Conservation (phyloP, 2,329 filamentous ascomycete genomes). For the Clonostachys rosea region DNA sequence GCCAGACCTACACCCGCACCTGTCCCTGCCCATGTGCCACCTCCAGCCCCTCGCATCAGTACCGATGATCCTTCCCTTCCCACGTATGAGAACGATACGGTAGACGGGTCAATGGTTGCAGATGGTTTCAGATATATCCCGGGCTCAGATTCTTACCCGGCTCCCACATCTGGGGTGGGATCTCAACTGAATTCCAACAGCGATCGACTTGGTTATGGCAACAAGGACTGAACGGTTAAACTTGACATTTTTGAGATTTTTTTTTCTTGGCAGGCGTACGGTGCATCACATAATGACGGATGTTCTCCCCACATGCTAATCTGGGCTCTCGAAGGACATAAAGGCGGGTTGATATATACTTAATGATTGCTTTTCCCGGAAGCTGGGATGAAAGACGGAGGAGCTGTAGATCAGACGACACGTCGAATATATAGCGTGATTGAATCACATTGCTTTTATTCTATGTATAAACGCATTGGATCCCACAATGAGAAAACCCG, state of each 20-base stretch:
- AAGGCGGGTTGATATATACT: background rate
- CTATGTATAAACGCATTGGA: conserved; percentile 2
- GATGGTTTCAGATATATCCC: conserved; percentile 31
- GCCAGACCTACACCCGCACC: background rate
- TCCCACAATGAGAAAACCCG: too few relatives aligned
- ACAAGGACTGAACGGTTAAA: conserved; percentile 1
- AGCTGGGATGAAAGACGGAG: background rate
- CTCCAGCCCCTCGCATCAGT: background rate
- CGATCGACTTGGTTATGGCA: conserved; percentile 8
- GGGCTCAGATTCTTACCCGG: background rate
- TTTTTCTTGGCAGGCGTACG: background rate
- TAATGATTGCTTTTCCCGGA: conserved; percentile 3
- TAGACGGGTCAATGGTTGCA: conserved; percentile 27
- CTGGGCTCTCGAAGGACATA: conserved; percentile 1
- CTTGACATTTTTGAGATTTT: conserved; percentile 1
- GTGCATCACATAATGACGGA: background rate
- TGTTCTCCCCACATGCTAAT: background rate
- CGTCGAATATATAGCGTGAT: background rate
- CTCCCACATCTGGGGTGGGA: background rate
- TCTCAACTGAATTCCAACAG: background rate
- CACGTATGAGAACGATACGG: conserved; percentile 28
- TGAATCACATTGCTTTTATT: conserved; percentile 1
- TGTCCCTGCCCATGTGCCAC: background rate
- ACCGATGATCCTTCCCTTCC: conserved; percentile 29
- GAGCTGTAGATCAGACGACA: background rate